Evolutionary conservation across 2,329 filamentous ascomycete genomes (phyloP).

Genomic region (Clonostachys rhizophaga): DNA sequence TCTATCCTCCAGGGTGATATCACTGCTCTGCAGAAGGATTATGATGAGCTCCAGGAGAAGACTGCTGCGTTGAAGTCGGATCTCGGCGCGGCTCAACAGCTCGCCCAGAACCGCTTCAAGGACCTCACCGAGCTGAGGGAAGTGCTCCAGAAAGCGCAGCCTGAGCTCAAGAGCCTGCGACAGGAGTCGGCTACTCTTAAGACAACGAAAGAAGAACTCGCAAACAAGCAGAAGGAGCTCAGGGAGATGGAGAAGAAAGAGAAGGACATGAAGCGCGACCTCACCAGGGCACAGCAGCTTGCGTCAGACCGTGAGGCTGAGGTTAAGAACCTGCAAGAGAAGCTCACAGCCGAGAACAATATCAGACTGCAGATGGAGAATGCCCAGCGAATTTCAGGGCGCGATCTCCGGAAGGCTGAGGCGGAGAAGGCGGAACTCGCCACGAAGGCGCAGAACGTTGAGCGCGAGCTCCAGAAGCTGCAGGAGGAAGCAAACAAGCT

Average conservation of each 20-base stretch:
- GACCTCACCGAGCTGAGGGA: constrained; percentile 79
- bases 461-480: constrained; percentile 64
- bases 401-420: constrained; percentile 74
- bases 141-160: constrained; percentile 77
- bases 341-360: constrained; percentile 69
- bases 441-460: constrained; percentile 66
- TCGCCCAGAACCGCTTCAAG: constrained; percentile 84
- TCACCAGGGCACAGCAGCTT: constrained; percentile 64
- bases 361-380: constrained; percentile 74
- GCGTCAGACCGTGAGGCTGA: constrained; percentile 72
- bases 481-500: constrained; percentile 71
- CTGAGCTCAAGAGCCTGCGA: constrained; percentile 75
- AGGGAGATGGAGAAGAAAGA: constrained; percentile 76
- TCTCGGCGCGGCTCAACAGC: constrained; percentile 76
- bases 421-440: constrained; percentile 74
- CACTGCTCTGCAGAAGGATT: constrained; percentile 44
- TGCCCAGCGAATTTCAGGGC: constrained; percentile 65
- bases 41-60: constrained; percentile 66
- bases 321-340: constrained; percentile 73
- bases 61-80: constrained; percentile 72
- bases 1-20: constrained; percentile 59
- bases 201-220: constrained; percentile 69
- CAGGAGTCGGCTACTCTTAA: constrained; percentile 75
- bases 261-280: constrained; percentile 73
- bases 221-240: constrained; percentile 53